Evolutionary conservation across 1,284 basidiomycete species (phyloP).

Genomic region (Cryptococcus sp.): DNA sequence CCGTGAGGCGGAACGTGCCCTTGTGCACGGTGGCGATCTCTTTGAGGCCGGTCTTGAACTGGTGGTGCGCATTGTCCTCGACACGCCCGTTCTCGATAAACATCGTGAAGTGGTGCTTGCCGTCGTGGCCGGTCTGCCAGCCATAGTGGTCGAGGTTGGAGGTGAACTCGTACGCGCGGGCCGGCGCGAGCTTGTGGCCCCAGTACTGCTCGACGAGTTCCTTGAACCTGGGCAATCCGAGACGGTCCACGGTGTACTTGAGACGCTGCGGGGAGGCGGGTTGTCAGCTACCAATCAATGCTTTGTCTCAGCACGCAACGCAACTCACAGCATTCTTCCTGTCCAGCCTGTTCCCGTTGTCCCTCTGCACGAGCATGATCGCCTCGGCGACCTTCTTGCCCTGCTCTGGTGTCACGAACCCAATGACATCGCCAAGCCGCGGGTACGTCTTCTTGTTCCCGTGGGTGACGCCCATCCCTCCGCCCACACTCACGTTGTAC

Average conservation of each 20-base stretch:
- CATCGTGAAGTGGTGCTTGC: constrained; percentile 85
- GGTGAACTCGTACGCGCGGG: constrained; percentile 76
- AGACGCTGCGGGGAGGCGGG: constrained; percentile 56
- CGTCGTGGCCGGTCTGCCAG: constrained; percentile 84
- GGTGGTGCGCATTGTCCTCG: constrained; percentile 81
- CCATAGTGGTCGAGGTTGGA: constrained; percentile 92
- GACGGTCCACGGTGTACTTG: constrained; percentile 96
- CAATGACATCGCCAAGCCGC: constrained; percentile 79
- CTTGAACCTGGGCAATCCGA: constrained; percentile 82
- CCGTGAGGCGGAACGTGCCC: constrained; percentile 85
- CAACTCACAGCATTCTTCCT: constrained; percentile 65
- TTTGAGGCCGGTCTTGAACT: constrained; percentile 89
- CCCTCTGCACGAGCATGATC: constrained; percentile 89
- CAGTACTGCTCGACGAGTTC: constrained; percentile 85
- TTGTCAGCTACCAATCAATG: constrained; percentile 1
- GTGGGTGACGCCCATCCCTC: constrained; percentile 99
- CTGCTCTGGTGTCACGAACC: constrained; percentile 88
- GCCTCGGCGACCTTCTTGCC: constrained; percentile 83
- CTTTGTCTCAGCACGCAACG: neutral
- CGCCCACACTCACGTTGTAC: constrained; percentile 87
- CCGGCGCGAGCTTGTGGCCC: constrained; percentile 71
- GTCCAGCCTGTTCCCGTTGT: constrained; percentile 88
- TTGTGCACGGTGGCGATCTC: constrained; percentile 94
- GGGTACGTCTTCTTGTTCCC: constrained; percentile 99
- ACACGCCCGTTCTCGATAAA: constrained; percentile 98